phyloP scores from a whole-genome alignment of 2,329 filamentous ascomycete species.

The Fusarium nelsonii region DNA sequence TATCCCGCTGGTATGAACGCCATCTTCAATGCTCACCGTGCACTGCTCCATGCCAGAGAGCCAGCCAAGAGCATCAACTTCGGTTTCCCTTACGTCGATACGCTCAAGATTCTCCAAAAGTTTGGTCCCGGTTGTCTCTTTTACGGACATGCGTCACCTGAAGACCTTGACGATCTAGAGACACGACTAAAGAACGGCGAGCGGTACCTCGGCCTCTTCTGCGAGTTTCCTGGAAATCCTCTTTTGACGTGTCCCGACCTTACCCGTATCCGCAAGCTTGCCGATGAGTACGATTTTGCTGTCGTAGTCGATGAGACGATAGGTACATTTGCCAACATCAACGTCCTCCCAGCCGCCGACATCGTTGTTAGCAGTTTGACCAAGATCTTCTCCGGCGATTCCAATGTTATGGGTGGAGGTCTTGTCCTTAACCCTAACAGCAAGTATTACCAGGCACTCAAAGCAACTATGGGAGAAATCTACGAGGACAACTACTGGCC shows the following conservation, averaged over 20 bases:
- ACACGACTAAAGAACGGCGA: conserved; percentile 76
- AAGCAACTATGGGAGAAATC: conserved; percentile 70
- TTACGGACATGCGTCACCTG: conserved; percentile 82
- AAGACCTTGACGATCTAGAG: conserved; percentile 88
- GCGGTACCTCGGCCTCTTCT: conserved; percentile 85
- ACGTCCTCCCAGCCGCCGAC: conserved; percentile 90
- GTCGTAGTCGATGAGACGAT: conserved; percentile 97
- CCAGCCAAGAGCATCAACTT: conserved; percentile 84
- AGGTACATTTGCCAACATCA: conserved; percentile 95
- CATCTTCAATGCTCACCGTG: conserved; percentile 89
- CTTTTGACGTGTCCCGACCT: conserved; percentile 88
- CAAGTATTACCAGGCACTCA: conserved; percentile 78
- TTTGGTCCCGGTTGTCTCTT: conserved; percentile 91
- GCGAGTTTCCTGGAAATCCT: conserved; percentile 95
- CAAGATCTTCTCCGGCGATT: conserved; percentile 97
- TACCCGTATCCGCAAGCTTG: conserved; percentile 80
- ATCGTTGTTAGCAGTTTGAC: conserved; percentile 94
- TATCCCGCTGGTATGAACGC: conserved; percentile 94
- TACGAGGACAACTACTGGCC: conserved; percentile 95
- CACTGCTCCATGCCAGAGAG: conserved; percentile 74
- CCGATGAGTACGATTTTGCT: conserved; percentile 86
- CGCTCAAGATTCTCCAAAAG: conserved; percentile 93
- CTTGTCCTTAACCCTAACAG: conserved; percentile 73
- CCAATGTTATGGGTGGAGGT: conserved; percentile 97
- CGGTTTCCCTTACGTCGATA: conserved; percentile 98